Conservation (phyloP, 345 rosid species). For the Erucastrum elatum region DNA sequence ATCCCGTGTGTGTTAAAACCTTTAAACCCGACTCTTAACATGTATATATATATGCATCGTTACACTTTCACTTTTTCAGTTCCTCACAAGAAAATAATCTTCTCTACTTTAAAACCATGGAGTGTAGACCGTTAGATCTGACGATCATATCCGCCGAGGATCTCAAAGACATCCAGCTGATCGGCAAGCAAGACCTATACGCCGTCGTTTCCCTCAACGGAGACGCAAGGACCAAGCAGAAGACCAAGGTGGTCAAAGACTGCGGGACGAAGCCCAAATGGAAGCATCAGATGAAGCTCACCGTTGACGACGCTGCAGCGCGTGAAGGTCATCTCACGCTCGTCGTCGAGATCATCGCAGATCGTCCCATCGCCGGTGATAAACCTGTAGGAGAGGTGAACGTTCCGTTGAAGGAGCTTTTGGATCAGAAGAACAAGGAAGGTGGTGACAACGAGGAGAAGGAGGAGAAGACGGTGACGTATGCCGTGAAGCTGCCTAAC, state of each 20-base stretch:
- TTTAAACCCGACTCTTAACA: too few species aligned
- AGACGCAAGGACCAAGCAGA: constrained; percentile 48
- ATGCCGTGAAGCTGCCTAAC: constrained; percentile 34
- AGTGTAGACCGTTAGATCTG: constrained; percentile 55
- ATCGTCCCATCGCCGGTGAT: constrained; percentile 53
- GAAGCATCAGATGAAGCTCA: constrained; percentile 56
- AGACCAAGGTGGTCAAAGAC: constrained; percentile 53
- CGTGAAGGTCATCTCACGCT: constrained; percentile 45
- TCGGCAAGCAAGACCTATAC: constrained; percentile 66
- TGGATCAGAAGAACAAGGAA: constrained; percentile 30
- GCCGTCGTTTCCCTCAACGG: constrained; percentile 52
- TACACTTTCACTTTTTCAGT: neutral
- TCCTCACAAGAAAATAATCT: neutral
- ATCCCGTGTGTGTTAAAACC: constrained; percentile 22
- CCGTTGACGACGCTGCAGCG: constrained; percentile 50
- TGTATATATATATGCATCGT: neutral
- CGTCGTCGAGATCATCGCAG: constrained; percentile 46
- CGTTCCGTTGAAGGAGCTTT: constrained; percentile 59
- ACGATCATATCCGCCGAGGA: constrained; percentile 53
- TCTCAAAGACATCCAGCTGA: constrained; percentile 52
- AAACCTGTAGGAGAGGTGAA: constrained; percentile 50
- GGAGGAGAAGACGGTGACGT: constrained; percentile 35
- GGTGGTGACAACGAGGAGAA: neutral
- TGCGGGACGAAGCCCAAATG: constrained; percentile 56
- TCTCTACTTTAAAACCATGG: constrained; percentile 40